phyloP scores from a whole-genome alignment of 768 basidiomycete species.

The Suillus luteus region DNA sequence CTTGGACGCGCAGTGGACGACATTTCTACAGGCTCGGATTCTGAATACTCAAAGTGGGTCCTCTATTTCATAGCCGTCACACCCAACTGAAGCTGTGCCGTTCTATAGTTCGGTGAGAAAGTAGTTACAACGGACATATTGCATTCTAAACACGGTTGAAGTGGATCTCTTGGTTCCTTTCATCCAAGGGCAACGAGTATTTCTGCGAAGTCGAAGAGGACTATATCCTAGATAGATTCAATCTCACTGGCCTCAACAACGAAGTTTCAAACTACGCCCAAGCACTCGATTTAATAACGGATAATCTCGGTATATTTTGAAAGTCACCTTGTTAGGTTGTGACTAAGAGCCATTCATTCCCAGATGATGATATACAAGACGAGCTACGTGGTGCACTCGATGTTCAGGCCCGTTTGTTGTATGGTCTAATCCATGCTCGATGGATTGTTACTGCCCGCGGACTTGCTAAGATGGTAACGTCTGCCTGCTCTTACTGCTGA shows the following conservation, averaged over 20 bases:
- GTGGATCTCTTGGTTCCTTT: constrained; percentile 99
- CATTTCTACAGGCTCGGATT: constrained; percentile 89
- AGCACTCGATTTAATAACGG: constrained; percentile 94
- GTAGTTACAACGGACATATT: constrained; percentile 18
- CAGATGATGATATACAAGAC: constrained; percentile 94
- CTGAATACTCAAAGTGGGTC: constrained; percentile 91
- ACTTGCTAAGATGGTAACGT: constrained; percentile 86
- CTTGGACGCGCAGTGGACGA: constrained; percentile 69
- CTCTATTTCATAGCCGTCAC: constrained; percentile 10
- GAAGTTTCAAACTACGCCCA: constrained; percentile 95
- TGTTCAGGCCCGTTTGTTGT: constrained; percentile 89
- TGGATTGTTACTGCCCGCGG: constrained; percentile 97
- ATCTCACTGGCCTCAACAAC: constrained; percentile 94
- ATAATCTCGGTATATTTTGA: constrained; percentile 77
- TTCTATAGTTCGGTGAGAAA: constrained; percentile 30
- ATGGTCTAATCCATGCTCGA: constrained; percentile 94
- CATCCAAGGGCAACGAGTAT: constrained; percentile 98
- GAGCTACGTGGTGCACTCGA: constrained; percentile 91
- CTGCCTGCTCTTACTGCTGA: neutral
- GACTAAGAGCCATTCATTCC: constrained; percentile 7
- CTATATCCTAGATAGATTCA: constrained; percentile 98
- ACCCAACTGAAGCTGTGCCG: neutral
- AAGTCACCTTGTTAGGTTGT: neutral
- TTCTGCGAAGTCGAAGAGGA: constrained; percentile 99
- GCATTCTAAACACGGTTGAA: constrained; percentile 35